phyloP scores from a whole-genome alignment of 2,329 filamentous ascomycete genomes.

The Aureobasidium sp. region DNA sequence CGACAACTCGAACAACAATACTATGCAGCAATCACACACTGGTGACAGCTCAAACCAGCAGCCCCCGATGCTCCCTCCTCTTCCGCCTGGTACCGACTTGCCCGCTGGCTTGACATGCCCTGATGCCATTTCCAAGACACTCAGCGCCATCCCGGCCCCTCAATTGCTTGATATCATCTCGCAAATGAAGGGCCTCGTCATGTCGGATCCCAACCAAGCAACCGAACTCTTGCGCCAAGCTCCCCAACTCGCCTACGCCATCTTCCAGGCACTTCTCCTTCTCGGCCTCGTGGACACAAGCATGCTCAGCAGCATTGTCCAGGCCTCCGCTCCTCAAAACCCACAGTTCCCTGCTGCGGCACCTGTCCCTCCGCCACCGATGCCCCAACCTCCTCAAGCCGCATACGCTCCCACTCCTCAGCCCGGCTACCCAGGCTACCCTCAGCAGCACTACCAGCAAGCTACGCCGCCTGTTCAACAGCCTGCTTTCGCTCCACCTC shows the following conservation, averaged over 20 bases:
- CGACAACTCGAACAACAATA: slow-evolving; percentile 25
- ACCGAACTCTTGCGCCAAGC: slow-evolving; percentile 81
- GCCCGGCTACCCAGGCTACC: slow-evolving; percentile 31
- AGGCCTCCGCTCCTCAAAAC: slow-evolving; percentile 39
- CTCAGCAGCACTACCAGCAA: slow-evolving; percentile 29
- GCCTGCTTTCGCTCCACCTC: slow-evolving; percentile 31
- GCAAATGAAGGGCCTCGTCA: slow-evolving; percentile 89
- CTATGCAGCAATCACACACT: slow-evolving; percentile 13
- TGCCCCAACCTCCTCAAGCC: slow-evolving; percentile 24
- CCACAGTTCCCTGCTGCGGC: slow-evolving; percentile 23
- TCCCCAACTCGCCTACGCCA: slow-evolving; percentile 86
- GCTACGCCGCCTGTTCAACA: slow-evolving; percentile 39
- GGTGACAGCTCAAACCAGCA: slow-evolving; percentile 39
- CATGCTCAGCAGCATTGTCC: slow-evolving; percentile 73
- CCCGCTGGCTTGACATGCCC: slow-evolving; percentile 75
- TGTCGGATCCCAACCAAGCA: slow-evolving; percentile 71
- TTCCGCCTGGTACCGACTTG: slow-evolving; percentile 79
- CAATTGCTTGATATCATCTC: slow-evolving; percentile 89
- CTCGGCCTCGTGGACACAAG: slow-evolving; percentile 87
- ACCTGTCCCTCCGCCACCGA: slow-evolving; percentile 20
- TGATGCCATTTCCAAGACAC: slow-evolving; percentile 86
- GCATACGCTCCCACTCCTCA: slow-evolving; percentile 24
- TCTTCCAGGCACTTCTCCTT: slow-evolving; percentile 88
- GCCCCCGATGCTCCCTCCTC: slow-evolving; percentile 60
- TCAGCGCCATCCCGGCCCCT: slow-evolving; percentile 75